Evolutionary conservation across 2,329 filamentous ascomycete genomes (phyloP), one percentile per base, ranked within the genome.

Genomic region (Fusarium pseudograminearum): DNA sequence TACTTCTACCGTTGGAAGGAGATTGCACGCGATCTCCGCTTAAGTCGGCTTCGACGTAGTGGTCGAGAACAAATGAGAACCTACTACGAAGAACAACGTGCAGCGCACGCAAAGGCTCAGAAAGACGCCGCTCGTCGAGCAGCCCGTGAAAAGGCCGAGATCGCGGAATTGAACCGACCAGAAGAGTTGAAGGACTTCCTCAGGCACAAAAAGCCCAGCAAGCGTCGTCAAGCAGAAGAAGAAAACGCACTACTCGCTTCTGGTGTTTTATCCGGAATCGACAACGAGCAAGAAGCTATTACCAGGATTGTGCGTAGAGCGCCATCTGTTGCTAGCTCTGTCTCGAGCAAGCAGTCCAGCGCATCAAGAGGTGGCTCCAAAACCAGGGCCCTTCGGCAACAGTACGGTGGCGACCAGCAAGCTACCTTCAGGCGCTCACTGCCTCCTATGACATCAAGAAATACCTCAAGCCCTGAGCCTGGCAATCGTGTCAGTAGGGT

Each of bases 1-100:
- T 89, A 81, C 74, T 88, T 89, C 63, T 88, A 88, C 69, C 80
- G 80, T 20, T 89, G 87, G 87, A 84, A 82, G 50, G 75, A 83
- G 16, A 81, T 78, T 40, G 85, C 83, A 11, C 81, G 86, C 15
- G 80, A 83, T 46, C 82, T 81, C 20, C 81, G 84, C 5, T 80
- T 86, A 18, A 81, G 83, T 58, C 80, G 81, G n/a, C 81, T 87
- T 24, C 84, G 87, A 10, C 81, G 81, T 33, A 81, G 83, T 41
- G 86, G 84, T 22, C 83, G 85, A 52, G 85, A 87, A 41, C 82
- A 85, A 64, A 80, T 85, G 67, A 82, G 81, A 30, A 76, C 79
- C 4, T 87, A 84, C 72, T 81, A 82, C 31, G 78, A 80, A 28
- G 78, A 79, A 5, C 81, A 81, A 55, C 76, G 77, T 34, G 76